Evolutionary conservation across 768 basidiomycete genomes (phyloP), one percentile per base, ranked within the genome.

Genomic region (Mycena metata): DNA sequence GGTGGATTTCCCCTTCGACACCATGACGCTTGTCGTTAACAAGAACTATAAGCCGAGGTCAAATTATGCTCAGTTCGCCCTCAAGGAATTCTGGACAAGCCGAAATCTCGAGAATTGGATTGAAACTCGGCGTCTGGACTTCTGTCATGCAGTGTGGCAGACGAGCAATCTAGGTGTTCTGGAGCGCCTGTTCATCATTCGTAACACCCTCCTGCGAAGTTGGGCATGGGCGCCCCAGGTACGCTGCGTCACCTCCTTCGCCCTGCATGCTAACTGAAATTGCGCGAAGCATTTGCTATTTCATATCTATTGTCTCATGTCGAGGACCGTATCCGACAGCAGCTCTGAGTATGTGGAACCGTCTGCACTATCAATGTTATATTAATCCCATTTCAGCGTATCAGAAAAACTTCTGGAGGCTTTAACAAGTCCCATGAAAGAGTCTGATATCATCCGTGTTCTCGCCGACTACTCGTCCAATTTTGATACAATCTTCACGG

Each of bases 41-140:
- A 23, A 36, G 15, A n/a, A 41, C 26, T 41, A 17, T 49, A 26
- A 42, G 17, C 33, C 8, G 15, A 26, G 10, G 21, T 15, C 16
- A n/a, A 35, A 30, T n/a, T 23, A 16, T 15, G 13, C 41, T 30
- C 11, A 60, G 10, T 42, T 30, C 43, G 43, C 26, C 12, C 60
- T 51, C 1, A 36, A 19, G 17, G 51, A 60, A 3, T 67, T 67
- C 51, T 67, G 57, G 65, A 17, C 21, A 7, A 36, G 19, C 30
- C 12, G 17, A 24, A 60, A 41, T 13, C 52, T 67, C 3, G 24
- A 60, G 10, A 23, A 17, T 19, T 60, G 51, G 66, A 42, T 67
- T 12, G 36, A 8, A 11, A 21, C n/a, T 21, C 19, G 23, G 0
- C 36, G 42, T 41, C 24, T 46, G 23, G 16, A 35, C 15, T 11